Percentiles rank a stretch among this genome's conserved stretches.
Evolutionary conservation across 345 rosid species (phyloP).

Genomic region (Salix arbutifolia): DNA sequence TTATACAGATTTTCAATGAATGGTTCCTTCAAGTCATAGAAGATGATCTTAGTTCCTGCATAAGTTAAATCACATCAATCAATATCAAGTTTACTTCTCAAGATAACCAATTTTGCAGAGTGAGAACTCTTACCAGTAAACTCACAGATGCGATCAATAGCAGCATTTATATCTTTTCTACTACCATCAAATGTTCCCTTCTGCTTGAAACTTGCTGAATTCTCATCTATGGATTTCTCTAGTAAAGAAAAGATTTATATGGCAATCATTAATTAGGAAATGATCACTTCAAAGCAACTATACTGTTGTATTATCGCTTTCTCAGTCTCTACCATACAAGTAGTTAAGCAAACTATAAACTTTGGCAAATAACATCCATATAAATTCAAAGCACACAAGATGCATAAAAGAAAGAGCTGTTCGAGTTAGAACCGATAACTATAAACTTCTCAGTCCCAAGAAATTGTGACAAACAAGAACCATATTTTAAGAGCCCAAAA

Average conservation of each 20-base stretch:
- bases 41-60: constrained; percentile 90
- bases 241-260: constrained; percentile 9
- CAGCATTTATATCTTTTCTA: constrained; percentile 81
- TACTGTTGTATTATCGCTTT: too few relatives aligned
- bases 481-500: background rate
- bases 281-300: background rate
- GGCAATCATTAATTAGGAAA: background rate
- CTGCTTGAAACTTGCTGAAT: constrained; percentile 58
- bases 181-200: constrained; percentile 85
- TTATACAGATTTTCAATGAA: constrained; percentile 78
- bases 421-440: background rate
- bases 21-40: constrained; percentile 85
- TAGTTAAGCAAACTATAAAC: background rate
- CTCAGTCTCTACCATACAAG: background rate
- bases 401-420: background rate
- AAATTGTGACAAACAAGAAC: background rate
- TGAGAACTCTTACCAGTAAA: constrained; percentile 57
- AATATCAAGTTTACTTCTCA: constrained; percentile 5
- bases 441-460: background rate
- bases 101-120: background rate
- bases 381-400: background rate
- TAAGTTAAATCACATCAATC: constrained; percentile 18
- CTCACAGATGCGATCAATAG: constrained; percentile 80
- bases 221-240: constrained; percentile 65
- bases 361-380: background rate